Conservation (phyloP, 2,329 filamentous ascomycete genomes). For the Aureobasidium subglaciale region DNA sequence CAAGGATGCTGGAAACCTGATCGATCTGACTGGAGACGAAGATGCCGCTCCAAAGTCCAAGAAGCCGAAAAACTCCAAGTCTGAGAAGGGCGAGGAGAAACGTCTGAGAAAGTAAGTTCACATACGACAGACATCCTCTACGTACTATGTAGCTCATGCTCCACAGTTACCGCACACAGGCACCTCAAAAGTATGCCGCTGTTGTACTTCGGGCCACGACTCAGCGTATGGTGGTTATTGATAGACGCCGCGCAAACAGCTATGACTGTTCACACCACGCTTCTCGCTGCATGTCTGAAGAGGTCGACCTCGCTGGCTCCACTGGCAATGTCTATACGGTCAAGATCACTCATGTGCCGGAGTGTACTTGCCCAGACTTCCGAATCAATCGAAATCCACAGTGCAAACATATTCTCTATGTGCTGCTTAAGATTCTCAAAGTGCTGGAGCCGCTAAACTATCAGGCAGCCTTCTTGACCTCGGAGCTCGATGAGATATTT, state of each 20-base stretch:
- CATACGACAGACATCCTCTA: neutral
- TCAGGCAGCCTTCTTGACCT: conserved; percentile 53
- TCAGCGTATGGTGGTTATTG: conserved; percentile 27
- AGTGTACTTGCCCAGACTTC: conserved; percentile 26
- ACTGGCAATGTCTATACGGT: conserved; percentile 58
- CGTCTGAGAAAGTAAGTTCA: conserved; percentile 17
- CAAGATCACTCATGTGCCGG: conserved; percentile 44
- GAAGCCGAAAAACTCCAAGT: conserved; percentile 17
- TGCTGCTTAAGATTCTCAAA: conserved; percentile 52
- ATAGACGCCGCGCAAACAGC: conserved; percentile 25
- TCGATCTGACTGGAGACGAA: conserved; percentile 14
- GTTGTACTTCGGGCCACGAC: conserved; percentile 25
- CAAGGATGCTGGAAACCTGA: neutral
- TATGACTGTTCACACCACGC: conserved; percentile 35
- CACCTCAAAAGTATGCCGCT: conserved; percentile 21
- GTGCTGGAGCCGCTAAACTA: conserved; percentile 49
- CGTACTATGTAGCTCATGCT: neutral
- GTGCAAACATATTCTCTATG: conserved; percentile 60
- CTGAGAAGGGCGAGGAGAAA: conserved; percentile 21
- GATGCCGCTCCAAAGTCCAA: neutral
- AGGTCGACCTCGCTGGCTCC: conserved; percentile 51
- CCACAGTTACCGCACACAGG: conserved; percentile 20
- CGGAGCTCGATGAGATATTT: conserved; percentile 53
- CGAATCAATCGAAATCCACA: conserved; percentile 41
- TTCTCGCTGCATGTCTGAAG: conserved; percentile 41